Evolutionary conservation across 306 rosid genomes (phyloP), one percentile per base, ranked within the genome.

Genomic region (Betula pendula): DNA sequence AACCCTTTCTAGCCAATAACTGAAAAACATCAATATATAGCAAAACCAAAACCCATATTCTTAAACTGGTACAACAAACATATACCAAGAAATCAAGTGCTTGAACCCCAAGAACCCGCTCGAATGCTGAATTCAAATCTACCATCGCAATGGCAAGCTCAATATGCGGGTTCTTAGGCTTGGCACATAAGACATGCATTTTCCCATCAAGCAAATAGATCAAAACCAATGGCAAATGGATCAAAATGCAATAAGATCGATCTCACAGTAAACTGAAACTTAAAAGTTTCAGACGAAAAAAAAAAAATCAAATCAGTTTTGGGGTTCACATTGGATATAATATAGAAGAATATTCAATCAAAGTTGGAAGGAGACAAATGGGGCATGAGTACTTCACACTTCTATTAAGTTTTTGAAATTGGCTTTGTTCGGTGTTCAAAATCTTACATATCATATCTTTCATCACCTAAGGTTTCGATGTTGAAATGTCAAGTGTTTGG

Each of bases 61-160:
- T 80, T 87, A 48, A 81, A 91, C 44, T 85, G 86, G 91, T 88
- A 44, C 92, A 83, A 63, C 79, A 82, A 73, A 88, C 75, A 73
- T 89, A 83, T 67, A 91, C 78, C 80, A 91, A 75, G 79, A 91
- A 76, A 76, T 91, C 94, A 82, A 89, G 76, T 47, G 77, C 92
- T 24, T 75, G 70, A 65, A 79, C 70, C 40, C 90, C 87, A 31
- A 69, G 70, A 38, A 58, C 58, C 71, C 24, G 62, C 15, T 51
- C 80, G 16, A 51, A 29, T 22, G 25, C 71, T 0, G 16, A 42
- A 62, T 53, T 81, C 47, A 84, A 55, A 35, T 87, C 88, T 19
- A 74, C 42, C 85, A 91, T 81, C 5, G 89, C 63, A 68, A 49
- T 35, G 43, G 88, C 89, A 15, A 91, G 75, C 77, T 86, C 86